phyloP scores from a whole-genome alignment of 2,329 filamentous ascomycete species.

The Apiospora sp. region DNA sequence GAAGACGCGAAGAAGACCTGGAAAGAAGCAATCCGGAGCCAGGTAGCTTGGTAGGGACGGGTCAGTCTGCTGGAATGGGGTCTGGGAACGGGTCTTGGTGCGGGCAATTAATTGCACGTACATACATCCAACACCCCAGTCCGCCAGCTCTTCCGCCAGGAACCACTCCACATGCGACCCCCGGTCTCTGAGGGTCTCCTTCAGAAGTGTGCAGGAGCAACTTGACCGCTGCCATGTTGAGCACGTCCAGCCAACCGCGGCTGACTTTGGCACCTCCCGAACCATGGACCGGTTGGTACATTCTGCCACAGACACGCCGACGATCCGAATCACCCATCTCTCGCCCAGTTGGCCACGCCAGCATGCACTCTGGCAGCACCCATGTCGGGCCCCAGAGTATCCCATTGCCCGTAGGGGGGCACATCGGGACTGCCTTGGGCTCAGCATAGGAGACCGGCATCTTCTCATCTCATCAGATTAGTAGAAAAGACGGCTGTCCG shows the following conservation, averaged over 20 bases:
- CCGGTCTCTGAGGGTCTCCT: neutral
- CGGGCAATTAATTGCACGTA: conserved; percentile 19
- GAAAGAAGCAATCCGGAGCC: conserved; percentile 2
- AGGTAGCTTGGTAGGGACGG: neutral
- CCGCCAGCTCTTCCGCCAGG: neutral
- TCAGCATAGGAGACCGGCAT: neutral
- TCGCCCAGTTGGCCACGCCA: neutral
- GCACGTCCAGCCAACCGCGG: conserved; percentile 11
- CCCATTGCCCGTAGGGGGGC: neutral
- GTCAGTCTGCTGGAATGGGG: no score
- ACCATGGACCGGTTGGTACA: neutral
- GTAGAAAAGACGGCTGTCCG: conserved; percentile 10
- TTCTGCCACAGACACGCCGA: neutral
- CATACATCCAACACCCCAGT: neutral
- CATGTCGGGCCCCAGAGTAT: neutral
- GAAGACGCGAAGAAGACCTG: neutral
- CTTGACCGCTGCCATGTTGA: conserved; percentile 8
- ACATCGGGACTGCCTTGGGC: conserved; percentile 5
- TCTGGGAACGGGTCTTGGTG: neutral
- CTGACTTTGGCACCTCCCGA: neutral
- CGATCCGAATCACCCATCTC: conserved; percentile 11
- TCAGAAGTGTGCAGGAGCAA: neutral
- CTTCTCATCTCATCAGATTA: neutral
- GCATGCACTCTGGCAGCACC: neutral
- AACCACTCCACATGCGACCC: conserved; percentile 8